Evolutionary conservation across 2,329 filamentous ascomycete species (phyloP).

Genomic region (Amphichorda felina): DNA sequence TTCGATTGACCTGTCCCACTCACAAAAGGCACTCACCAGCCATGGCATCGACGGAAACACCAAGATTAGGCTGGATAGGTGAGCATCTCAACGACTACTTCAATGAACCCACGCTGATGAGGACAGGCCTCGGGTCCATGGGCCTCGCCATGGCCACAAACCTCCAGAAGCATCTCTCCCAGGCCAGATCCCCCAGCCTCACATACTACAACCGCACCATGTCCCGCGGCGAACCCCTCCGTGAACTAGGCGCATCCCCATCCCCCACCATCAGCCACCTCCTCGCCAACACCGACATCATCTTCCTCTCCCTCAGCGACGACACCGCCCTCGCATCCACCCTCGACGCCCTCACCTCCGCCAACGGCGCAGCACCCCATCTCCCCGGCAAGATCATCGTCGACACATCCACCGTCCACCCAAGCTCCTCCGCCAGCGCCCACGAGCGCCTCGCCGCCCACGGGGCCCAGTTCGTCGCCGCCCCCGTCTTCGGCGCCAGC

Average conservation of each 20-base stretch:
- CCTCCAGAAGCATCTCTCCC: constrained; percentile 27
- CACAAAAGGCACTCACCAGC: too few species aligned
- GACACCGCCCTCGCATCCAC: constrained; percentile 25
- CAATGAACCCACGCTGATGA: too few species aligned
- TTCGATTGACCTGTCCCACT: too few species aligned
- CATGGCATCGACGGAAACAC: too few species aligned
- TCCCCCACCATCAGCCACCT: constrained; percentile 12
- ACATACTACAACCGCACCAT: constrained; percentile 33
- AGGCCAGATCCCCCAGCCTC: constrained; percentile 12
- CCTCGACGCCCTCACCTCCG: constrained; percentile 15
- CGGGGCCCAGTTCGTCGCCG: constrained; percentile 25
- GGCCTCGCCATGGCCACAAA: constrained; percentile 36
- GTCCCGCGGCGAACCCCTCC: constrained; percentile 24
- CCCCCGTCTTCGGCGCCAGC: constrained; percentile 38
- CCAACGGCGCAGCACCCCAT: constrained; percentile 4
- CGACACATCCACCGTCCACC: constrained; percentile 39
- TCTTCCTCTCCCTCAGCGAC: constrained; percentile 29
- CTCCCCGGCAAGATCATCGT: constrained; percentile 31
- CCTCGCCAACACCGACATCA: not conserved
- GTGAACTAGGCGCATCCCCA: constrained; percentile 12
- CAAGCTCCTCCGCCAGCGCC: constrained; percentile 22
- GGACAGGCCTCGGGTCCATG: constrained; percentile 42
- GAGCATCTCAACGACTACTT: too few species aligned
- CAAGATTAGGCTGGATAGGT: too few species aligned
- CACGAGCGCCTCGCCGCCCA: constrained; percentile 13